phyloP scores from a whole-genome alignment of 345 rosid species.

The Pistacia integerrima region DNA sequence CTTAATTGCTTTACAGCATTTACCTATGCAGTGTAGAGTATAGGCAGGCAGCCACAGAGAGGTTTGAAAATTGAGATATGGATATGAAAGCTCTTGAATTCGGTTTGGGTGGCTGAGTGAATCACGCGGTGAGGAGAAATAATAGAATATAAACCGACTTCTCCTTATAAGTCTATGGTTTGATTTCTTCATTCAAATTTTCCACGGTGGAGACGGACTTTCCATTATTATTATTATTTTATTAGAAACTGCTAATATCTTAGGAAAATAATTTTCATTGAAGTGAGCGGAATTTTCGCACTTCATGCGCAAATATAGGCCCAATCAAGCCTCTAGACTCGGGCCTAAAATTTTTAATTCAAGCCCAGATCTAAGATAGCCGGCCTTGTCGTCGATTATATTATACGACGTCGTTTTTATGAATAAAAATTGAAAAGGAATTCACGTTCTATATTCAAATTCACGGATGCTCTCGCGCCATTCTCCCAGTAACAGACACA shows the following conservation, averaged over 20 bases:
- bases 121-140: not conserved
- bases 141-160: not conserved
- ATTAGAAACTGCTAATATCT: no score
- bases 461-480: not conserved
- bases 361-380: not conserved
- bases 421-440: not conserved
- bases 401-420: not conserved
- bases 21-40: not conserved
- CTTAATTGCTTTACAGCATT: not conserved
- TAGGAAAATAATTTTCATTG: no score
- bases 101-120: not conserved
- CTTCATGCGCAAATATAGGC: not conserved
- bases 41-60: not conserved
- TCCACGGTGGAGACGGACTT: not conserved
- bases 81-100: slow-evolving; percentile 3
- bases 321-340: not conserved
- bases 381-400: not conserved
- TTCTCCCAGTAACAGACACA: not conserved
- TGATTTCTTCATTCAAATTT: not conserved
- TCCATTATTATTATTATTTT: not conserved
- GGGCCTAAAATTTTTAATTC: not conserved
- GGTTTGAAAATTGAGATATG: not conserved
- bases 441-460: not conserved
- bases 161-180: not conserved
- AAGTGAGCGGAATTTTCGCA: no score